These are phyloP conservation scores for Babesia ovis DNA, from an alignment of 169 alveolate genomes.

Conservation along the genomic window DNA sequence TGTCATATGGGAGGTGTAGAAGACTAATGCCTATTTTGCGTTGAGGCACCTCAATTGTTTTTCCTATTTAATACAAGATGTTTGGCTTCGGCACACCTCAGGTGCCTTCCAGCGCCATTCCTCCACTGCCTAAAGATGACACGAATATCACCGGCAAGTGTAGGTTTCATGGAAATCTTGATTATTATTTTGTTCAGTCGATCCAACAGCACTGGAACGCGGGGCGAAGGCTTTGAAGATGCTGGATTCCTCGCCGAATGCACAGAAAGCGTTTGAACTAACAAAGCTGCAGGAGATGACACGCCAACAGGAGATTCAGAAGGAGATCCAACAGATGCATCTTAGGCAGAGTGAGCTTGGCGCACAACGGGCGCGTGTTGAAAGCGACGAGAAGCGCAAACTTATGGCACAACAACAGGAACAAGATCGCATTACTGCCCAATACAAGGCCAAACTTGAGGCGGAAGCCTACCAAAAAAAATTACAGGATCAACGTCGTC, in stretches of 20 bases:
- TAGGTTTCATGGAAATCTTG: background rate
- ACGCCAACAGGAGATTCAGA: slow-evolving; percentile 90
- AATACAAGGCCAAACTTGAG: slow-evolving; percentile 90
- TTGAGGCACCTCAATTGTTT: background rate
- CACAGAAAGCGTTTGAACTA: slow-evolving; percentile 93
- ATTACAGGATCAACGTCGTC: slow-evolving; percentile 89
- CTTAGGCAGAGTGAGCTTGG: slow-evolving; percentile 71
- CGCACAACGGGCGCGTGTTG: slow-evolving; percentile 78
- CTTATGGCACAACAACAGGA: slow-evolving; percentile 90
- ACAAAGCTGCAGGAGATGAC: slow-evolving; percentile 94
- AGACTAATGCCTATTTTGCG: background rate
- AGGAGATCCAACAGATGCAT: slow-evolving; percentile 83
- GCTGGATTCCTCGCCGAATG: slow-evolving; percentile 90
- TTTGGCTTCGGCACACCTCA: slow-evolving; percentile 40
- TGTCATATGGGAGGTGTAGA: too few species aligned
- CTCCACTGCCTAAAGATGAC: slow-evolving; percentile 52
- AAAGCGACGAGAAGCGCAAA: slow-evolving; percentile 90
- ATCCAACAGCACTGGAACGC: slow-evolving; percentile 97
- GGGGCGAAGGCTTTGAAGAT: slow-evolving; percentile 98
- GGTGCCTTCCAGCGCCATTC: slow-evolving; percentile 53
- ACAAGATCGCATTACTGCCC: slow-evolving; percentile 91
- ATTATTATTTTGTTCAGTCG: slow-evolving; percentile 73
- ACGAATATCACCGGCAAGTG: slow-evolving; percentile 66
- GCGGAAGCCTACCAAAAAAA: slow-evolving; percentile 90
- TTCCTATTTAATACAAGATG: slow-evolving; percentile 14